Conservation (phyloP, 2,329 filamentous ascomycete species). For the Diaporthe capsici region DNA sequence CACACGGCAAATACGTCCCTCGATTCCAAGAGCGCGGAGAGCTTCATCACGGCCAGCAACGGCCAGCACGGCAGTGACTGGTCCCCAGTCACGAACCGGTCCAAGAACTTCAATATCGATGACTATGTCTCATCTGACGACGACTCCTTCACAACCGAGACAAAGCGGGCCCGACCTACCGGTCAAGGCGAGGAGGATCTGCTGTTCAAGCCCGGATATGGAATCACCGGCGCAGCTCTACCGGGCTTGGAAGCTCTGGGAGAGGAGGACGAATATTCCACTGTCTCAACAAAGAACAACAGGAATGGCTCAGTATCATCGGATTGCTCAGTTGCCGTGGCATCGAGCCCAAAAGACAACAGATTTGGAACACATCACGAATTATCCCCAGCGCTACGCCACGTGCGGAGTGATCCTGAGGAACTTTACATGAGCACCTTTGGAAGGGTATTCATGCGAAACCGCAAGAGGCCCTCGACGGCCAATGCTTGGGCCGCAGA, state of each 20-base stretch:
- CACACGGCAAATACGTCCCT: constrained; percentile 62
- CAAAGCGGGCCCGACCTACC: constrained; percentile 38
- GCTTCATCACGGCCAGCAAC: constrained; percentile 41
- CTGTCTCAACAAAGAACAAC: neutral
- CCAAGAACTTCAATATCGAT: constrained; percentile 53
- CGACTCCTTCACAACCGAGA: constrained; percentile 50
- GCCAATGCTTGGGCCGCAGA: neutral
- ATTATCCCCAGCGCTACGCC: constrained; percentile 13
- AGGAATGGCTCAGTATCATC: constrained; percentile 22
- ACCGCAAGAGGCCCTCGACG: neutral
- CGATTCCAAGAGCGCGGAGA: constrained; percentile 49
- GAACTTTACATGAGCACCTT: constrained; percentile 22
- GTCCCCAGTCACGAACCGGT: constrained; percentile 36
- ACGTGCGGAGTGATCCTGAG: neutral
- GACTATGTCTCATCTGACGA: constrained; percentile 56
- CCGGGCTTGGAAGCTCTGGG: constrained; percentile 51
- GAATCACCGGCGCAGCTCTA: constrained; percentile 51
- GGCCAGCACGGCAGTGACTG: constrained; percentile 35
- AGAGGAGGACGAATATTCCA: neutral
- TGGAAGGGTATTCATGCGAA: constrained; percentile 7
- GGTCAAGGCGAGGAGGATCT: constrained; percentile 54
- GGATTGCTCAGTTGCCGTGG: constrained; percentile 14
- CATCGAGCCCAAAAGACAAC: constrained; percentile 30
- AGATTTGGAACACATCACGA: neutral
- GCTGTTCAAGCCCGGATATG: constrained; percentile 55